A percentile compares a stretch with the other conserved stretches of the same genome.
Evolutionary conservation across 192 early-diverging fungal genomes (phyloP).

Genomic region (Coemansia sp.): DNA sequence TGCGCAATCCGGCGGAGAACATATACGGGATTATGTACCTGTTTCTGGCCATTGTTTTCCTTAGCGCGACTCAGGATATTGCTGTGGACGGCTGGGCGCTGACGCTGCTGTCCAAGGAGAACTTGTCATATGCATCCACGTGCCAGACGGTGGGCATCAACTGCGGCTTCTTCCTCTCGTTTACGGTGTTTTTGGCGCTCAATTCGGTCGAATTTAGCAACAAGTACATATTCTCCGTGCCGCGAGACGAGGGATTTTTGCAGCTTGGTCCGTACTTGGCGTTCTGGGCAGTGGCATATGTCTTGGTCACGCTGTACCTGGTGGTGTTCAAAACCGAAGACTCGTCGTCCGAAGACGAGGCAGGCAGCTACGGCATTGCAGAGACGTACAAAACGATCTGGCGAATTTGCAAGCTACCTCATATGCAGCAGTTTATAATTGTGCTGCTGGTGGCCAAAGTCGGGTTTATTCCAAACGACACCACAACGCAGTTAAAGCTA

Average conservation of each 20-base stretch:
- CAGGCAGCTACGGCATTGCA: slow-evolving; percentile 64
- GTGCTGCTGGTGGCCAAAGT: slow-evolving; percentile 87
- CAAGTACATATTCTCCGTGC: slow-evolving; percentile 75
- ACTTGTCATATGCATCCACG: slow-evolving; percentile 86
- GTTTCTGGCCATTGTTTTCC: slow-evolving; percentile 85
- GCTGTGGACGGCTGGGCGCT: slow-evolving; percentile 89
- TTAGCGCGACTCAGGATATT: slow-evolving; percentile 93
- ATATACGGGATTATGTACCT: slow-evolving; percentile 65
- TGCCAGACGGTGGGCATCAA: slow-evolving; percentile 98
- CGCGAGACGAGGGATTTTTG: slow-evolving; percentile 70
- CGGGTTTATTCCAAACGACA: slow-evolving; percentile 94
- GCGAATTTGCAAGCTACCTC: slow-evolving; percentile 78
- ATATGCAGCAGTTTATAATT: slow-evolving; percentile 83
- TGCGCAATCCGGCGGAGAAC: slow-evolving; percentile 55
- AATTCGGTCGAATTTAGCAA: slow-evolving; percentile 95
- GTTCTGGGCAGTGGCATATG: slow-evolving; percentile 92
- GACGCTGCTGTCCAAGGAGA: slow-evolving; percentile 86
- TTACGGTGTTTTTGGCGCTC: slow-evolving; percentile 95
- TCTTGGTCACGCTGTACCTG: slow-evolving; percentile 82
- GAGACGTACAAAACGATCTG: slow-evolving; percentile 88
- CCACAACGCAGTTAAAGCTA: slow-evolving; percentile 91
- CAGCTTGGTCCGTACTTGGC: slow-evolving; percentile 82
- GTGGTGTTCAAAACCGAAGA: slow-evolving; percentile 82
- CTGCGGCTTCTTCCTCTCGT: slow-evolving; percentile 91
- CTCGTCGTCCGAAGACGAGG: slow-evolving; percentile 29